Conservation (phyloP, 148 eudicot species). For the Chenopodium album region DNA sequence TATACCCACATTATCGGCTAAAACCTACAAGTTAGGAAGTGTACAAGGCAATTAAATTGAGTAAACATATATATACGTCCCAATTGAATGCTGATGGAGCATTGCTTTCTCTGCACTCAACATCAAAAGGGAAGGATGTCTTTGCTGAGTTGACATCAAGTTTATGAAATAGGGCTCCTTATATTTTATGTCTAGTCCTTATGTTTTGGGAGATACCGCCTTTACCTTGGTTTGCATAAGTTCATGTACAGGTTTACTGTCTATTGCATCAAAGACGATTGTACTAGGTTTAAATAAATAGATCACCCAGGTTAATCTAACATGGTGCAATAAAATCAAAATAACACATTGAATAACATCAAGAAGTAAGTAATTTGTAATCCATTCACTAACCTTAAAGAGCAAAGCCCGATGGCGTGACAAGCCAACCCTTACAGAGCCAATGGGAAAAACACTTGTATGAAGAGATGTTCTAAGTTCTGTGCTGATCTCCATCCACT, state of each 20-base stretch:
- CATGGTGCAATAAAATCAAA: neutral
- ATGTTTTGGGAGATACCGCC: neutral
- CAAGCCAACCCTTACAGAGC: slow-evolving; percentile 80
- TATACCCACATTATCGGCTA: slow-evolving; percentile 91
- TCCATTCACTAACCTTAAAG: slow-evolving; percentile 67
- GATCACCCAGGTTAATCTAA: neutral
- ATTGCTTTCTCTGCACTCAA: no score
- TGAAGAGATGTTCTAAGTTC: slow-evolving; percentile 83
- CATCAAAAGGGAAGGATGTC: no score
- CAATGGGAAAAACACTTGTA: slow-evolving; percentile 83
- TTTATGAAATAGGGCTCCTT: neutral
- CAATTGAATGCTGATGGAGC: no score
- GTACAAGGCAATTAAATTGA: slow-evolving; percentile 3
- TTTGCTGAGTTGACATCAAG: no score
- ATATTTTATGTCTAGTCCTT: neutral
- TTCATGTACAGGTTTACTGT: neutral
- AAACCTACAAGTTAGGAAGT: slow-evolving; percentile 50
- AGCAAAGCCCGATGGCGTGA: slow-evolving; percentile 96
- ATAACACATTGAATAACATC: neutral
- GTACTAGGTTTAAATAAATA: neutral
- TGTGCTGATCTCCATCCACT: slow-evolving; percentile 82
- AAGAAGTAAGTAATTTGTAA: slow-evolving; percentile 7
- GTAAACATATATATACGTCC: no score
- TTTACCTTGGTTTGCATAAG: neutral
- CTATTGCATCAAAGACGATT: neutral